Conservation (phyloP, 495 filamentous ascomycete genomes). For the Penicillium paxilli region DNA sequence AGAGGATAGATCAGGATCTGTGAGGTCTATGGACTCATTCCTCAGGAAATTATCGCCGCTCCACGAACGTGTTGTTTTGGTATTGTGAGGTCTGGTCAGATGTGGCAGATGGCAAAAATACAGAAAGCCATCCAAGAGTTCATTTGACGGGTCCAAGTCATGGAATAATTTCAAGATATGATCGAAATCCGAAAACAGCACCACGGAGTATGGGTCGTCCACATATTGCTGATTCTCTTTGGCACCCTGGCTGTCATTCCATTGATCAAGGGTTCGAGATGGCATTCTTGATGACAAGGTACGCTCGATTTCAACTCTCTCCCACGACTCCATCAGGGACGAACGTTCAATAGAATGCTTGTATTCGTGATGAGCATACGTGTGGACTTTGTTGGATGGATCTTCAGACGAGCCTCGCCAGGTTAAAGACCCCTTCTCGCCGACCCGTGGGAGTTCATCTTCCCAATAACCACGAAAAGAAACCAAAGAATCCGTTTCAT, state of each 20-base stretch:
- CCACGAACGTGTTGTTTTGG: slow-evolving; percentile 33
- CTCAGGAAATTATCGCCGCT: slow-evolving; percentile 45
- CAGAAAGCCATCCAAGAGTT: slow-evolving; percentile 66
- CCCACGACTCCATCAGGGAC: slow-evolving; percentile 55
- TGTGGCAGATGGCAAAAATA: slow-evolving; percentile 70
- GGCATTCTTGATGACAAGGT: slow-evolving; percentile 54
- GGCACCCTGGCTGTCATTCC: slow-evolving; percentile 22
- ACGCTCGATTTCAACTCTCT: slow-evolving; percentile 54
- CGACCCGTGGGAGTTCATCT: slow-evolving; percentile 76
- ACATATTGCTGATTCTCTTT: slow-evolving; percentile 25
- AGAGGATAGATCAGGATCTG: slow-evolving; percentile 20
- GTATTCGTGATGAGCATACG: background rate
- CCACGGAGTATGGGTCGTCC: slow-evolving; percentile 76
- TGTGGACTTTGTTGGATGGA: background rate
- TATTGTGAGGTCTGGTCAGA: slow-evolving; percentile 21
- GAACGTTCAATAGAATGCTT: slow-evolving; percentile 5
- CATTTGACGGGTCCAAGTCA: slow-evolving; percentile 20
- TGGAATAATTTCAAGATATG: slow-evolving; percentile 59
- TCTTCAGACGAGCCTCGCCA: slow-evolving; percentile 50
- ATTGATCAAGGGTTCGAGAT: slow-evolving; percentile 63
- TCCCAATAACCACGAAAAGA: slow-evolving; percentile 82
- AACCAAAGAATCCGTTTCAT: slow-evolving; percentile 25
- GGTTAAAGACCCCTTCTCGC: slow-evolving; percentile 68
- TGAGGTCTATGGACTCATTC: slow-evolving; percentile 39
- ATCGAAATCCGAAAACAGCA: slow-evolving; percentile 76